phyloP scores from a whole-genome alignment of 345 rosid genomes.

The Salix dunnii region DNA sequence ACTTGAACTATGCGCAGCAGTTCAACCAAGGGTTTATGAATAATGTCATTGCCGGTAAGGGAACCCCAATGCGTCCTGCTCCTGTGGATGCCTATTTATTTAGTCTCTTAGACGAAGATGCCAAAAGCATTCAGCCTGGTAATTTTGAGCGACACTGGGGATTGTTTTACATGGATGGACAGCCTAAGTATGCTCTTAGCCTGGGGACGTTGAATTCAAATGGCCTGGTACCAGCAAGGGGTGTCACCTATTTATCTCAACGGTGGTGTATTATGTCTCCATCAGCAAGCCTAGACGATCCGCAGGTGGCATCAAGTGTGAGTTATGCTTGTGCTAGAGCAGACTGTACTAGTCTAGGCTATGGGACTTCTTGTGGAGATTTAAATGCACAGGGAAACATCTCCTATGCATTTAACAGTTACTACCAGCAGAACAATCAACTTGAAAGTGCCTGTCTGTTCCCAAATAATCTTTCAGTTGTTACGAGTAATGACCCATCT shows the following conservation, averaged over 20 bases:
- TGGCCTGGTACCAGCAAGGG: slow-evolving; percentile 41
- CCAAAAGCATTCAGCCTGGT: slow-evolving; percentile 25
- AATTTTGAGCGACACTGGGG: slow-evolving; percentile 33
- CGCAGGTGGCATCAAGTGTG: slow-evolving; percentile 49
- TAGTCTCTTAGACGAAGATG: slow-evolving; percentile 24
- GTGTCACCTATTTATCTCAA: slow-evolving; percentile 40
- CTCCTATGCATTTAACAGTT: slow-evolving; percentile 65
- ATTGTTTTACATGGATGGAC: slow-evolving; percentile 23
- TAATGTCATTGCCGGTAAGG: neutral
- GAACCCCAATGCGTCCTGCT: slow-evolving; percentile 22
- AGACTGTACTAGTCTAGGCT: slow-evolving; percentile 66
- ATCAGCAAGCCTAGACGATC: slow-evolving; percentile 44
- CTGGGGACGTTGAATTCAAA: slow-evolving; percentile 17
- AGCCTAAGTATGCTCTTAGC: slow-evolving; percentile 17
- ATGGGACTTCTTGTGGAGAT: slow-evolving; percentile 51
- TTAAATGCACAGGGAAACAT: slow-evolving; percentile 43
- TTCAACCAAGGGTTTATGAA: slow-evolving; percentile 26
- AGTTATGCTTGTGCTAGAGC: slow-evolving; percentile 61
- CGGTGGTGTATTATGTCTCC: slow-evolving; percentile 59
- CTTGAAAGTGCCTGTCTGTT: slow-evolving; percentile 56
- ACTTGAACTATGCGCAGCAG: slow-evolving; percentile 17
- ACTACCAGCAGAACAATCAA: slow-evolving; percentile 57
- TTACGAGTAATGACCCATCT: slow-evolving; percentile 45
- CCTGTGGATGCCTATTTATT: slow-evolving; percentile 22
- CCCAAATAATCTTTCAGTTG: slow-evolving; percentile 39